phyloP scores from a whole-genome alignment of 306 rosid genomes.

The Prunus mira region DNA sequence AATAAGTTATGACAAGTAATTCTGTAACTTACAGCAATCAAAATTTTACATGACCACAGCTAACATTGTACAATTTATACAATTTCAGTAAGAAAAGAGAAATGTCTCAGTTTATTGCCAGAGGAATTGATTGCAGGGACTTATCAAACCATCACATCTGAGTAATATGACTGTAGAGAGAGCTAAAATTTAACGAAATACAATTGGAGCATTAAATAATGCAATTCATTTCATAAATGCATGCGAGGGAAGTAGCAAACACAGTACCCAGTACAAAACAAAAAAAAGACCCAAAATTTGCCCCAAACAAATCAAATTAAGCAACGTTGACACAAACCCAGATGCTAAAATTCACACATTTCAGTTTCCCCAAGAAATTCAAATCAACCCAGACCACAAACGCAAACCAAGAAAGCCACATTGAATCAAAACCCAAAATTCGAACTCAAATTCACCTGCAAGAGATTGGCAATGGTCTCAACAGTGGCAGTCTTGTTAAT shows the following conservation, averaged over 20 bases:
- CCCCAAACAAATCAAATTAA: not conserved
- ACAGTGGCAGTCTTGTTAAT: conserved; percentile 94
- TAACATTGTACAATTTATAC: not conserved
- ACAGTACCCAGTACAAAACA: not conserved
- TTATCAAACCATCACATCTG: not conserved
- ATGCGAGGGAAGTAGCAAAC: not conserved
- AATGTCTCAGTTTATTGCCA: not conserved
- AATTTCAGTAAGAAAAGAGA: not conserved
- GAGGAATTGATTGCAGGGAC: not conserved
- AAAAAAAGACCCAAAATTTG: not conserved
- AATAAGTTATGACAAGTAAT: not conserved
- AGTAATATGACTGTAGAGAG: not conserved
- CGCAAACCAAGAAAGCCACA: not conserved
- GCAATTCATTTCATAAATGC: conserved; percentile 2
- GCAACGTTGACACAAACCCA: not conserved
- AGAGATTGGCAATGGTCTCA: conserved; percentile 92
- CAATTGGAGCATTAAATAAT: not conserved
- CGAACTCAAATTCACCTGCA: conserved; percentile 53
- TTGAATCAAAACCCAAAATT: not conserved
- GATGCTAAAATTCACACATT: not conserved
- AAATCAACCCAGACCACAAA: not conserved
- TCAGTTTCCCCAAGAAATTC: not conserved
- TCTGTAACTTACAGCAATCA: not conserved
- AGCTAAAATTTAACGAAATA: not conserved
- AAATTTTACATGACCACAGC: not conserved